Evolutionary conservation across 305 asterid species (phyloP).

Genomic region (Ilex paraguariensis): DNA sequence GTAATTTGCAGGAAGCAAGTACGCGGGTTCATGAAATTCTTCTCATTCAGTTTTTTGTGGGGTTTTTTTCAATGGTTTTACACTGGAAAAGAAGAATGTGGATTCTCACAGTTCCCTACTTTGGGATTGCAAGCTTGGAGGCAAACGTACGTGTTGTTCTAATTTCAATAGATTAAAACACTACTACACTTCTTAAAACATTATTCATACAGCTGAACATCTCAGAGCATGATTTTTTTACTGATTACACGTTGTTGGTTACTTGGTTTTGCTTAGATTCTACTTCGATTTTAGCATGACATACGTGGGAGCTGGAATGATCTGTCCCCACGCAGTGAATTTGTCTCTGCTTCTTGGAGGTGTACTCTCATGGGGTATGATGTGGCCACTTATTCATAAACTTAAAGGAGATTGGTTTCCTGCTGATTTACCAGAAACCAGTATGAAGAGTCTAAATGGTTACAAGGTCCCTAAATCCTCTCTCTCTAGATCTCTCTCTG

Average conservation of each 20-base stretch:
- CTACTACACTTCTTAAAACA: not conserved
- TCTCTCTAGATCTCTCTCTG: not conserved
- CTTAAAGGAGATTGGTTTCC: constrained; percentile 77
- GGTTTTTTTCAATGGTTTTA: constrained; percentile 13
- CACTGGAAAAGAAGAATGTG: constrained; percentile 54
- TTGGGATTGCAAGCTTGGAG: constrained; percentile 66
- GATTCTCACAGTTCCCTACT: constrained; percentile 71
- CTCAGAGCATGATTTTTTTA: not conserved
- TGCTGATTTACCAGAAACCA: constrained; percentile 45
- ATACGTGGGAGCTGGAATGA: constrained; percentile 88
- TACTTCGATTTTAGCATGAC: constrained; percentile 81
- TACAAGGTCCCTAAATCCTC: constrained; percentile 43
- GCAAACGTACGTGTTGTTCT: constrained; percentile 46
- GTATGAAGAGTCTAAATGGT: constrained; percentile 82
- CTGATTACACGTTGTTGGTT: not conserved
- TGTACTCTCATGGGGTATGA: constrained; percentile 65
- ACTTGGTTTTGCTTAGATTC: constrained; percentile 36
- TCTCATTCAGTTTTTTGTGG: constrained; percentile 13
- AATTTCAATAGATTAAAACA: not conserved
- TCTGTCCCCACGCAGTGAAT: constrained; percentile 77
- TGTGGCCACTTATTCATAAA: constrained; percentile 69
- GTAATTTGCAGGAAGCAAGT: constrained; percentile 14
- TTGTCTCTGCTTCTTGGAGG: constrained; percentile 75
- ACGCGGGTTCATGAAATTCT: constrained; percentile 6
- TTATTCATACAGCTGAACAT: not conserved